These are phyloP conservation scores for Apodospora peruviana DNA, from an alignment of 495 filamentous ascomycete genomes.

Conservation along the genomic window DNA sequence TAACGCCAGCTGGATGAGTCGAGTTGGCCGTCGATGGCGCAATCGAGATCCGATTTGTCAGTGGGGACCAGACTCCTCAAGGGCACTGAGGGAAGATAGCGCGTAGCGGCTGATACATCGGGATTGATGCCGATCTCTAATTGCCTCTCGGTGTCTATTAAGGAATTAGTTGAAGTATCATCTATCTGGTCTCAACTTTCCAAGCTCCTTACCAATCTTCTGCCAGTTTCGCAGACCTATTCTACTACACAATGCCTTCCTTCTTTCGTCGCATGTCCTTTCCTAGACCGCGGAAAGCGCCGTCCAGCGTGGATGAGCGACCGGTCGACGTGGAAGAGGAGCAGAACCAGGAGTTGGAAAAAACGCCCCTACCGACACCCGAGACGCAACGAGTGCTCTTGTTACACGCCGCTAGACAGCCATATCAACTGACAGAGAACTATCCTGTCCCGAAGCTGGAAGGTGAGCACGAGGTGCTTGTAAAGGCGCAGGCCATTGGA, in stretches of 20 bases:
- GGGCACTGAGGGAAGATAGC: no score
- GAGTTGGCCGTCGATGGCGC: slow-evolving; percentile 14
- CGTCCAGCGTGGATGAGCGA: not conserved
- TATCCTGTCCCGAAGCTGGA: slow-evolving; percentile 42
- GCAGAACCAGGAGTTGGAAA: not conserved
- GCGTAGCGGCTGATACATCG: no score
- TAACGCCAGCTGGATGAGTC: slow-evolving; percentile 7
- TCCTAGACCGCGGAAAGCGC: slow-evolving; percentile 7
- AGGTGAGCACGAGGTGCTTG: slow-evolving; percentile 46
- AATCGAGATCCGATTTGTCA: slow-evolving; percentile 16
- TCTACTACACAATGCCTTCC: slow-evolving; percentile 1
- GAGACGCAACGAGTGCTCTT: slow-evolving; percentile 38
- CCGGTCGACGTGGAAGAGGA: not conserved
- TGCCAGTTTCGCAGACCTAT: not conserved
- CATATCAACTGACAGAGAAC: slow-evolving; percentile 34
- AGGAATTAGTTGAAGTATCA: no score
- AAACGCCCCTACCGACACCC: slow-evolving; percentile 1
- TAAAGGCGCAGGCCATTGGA: slow-evolving; percentile 54
- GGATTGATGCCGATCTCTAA: no score
- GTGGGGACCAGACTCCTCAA: not conserved
- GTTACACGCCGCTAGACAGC: slow-evolving; percentile 37
- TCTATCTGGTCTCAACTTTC: no score
- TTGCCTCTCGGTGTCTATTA: no score
- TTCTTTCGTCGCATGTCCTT: slow-evolving; percentile 20
- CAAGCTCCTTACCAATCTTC: no score